These are phyloP conservation scores for Teratosphaeria gauchensis DNA, from an alignment of 2,329 filamentous ascomycete species.

Conservation along the genomic window DNA sequence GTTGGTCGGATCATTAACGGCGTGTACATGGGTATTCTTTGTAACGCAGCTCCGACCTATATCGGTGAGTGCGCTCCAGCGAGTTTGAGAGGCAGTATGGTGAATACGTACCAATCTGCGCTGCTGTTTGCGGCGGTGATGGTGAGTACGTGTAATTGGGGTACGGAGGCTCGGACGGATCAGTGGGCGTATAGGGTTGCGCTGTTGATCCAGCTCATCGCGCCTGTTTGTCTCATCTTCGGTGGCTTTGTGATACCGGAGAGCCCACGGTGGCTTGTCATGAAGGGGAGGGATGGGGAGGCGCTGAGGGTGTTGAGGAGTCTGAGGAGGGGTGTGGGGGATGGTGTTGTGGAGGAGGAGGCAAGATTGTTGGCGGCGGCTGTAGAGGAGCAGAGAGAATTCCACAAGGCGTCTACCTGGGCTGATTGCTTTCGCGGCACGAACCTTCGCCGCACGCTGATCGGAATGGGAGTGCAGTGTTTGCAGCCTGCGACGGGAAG, in stretches of 20 bases:
- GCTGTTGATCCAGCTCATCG: neutral
- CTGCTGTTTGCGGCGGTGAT: neutral
- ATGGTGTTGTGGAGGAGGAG: neutral
- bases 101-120: neutral
- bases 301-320: neutral
- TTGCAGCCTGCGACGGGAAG: conserved; percentile 2
- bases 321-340: neutral
- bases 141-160: neutral
- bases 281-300: neutral
- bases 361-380: neutral
- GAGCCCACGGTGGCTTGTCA: neutral
- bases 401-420: neutral
- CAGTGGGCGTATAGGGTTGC: neutral
- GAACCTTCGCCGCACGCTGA: neutral
- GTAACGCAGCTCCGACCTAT: neutral
- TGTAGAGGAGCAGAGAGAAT: neutral
- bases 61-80: neutral
- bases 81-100: neutral
- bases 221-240: neutral
- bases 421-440: neutral
- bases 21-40: conserved; percentile 2
- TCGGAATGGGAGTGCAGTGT: neutral
- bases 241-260: neutral
- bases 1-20: conserved; percentile 2
- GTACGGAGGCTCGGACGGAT: neutral